Percentiles rank a stretch among this genome's conserved stretches.
Conservation (phyloP, 2,329 filamentous ascomycete genomes). For the Coniella vitis region DNA sequence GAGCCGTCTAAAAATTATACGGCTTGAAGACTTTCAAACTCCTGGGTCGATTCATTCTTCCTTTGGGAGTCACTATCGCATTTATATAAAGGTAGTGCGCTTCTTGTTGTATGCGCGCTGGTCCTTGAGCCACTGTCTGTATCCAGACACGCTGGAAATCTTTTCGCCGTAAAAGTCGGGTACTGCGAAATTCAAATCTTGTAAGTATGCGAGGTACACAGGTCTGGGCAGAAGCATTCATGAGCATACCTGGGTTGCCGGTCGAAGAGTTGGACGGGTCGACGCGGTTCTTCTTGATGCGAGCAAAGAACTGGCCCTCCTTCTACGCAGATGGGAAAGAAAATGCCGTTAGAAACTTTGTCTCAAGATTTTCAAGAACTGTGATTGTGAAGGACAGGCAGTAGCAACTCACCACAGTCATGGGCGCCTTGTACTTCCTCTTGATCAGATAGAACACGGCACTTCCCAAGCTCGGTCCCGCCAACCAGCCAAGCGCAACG, state of each 20-base stretch:
- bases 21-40: no score
- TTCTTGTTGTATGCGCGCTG: slow-evolving; percentile 96
- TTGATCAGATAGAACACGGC: slow-evolving; percentile 72
- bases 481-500: slow-evolving; percentile 78
- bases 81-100: slow-evolving; percentile 57
- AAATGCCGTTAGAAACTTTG: background rate
- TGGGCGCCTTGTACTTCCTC: slow-evolving; percentile 61
- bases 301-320: slow-evolving; percentile 87
- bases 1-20: no score
- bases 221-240: background rate
- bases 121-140: slow-evolving; percentile 94
- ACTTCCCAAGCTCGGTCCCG: slow-evolving; percentile 76
- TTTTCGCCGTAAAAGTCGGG: slow-evolving; percentile 99
- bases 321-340: slow-evolving; percentile 47
- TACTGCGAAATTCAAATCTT: slow-evolving; percentile 38
- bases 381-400: no score
- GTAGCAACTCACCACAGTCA: slow-evolving; percentile 54
- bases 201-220: background rate
- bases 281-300: slow-evolving; percentile 86
- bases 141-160: slow-evolving; percentile 86
- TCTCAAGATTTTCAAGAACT: no score
- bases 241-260: slow-evolving; percentile 64
- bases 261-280: slow-evolving; percentile 85
- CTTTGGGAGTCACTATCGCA: no score
- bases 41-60: no score